Conservation (phyloP, 2,329 filamentous ascomycete genomes). For the Alternaria sp. region DNA sequence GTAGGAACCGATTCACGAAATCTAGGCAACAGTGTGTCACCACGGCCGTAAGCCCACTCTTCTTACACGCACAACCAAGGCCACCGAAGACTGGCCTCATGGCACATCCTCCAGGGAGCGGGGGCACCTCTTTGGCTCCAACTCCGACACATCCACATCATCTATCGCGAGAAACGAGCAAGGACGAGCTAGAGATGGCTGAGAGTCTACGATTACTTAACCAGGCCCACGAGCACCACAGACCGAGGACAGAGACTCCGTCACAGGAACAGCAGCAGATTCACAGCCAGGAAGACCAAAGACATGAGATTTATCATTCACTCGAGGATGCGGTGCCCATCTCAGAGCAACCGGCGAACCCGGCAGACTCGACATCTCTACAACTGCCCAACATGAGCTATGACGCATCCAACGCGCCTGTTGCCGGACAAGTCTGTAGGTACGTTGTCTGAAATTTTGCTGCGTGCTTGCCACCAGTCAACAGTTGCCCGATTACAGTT, state of each 20-base stretch:
- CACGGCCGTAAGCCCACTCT: conserved; percentile 10
- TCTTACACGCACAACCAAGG: conserved; percentile 6
- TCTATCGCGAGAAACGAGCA: conserved; percentile 53
- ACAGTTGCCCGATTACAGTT: conserved; percentile 4
- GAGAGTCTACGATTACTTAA: conserved; percentile 53
- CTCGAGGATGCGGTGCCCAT: conserved; percentile 48
- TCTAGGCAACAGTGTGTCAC: conserved; percentile 29
- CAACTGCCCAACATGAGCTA: conserved; percentile 21
- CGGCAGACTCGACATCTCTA: conserved; percentile 28
- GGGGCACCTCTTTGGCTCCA: conserved; percentile 47
- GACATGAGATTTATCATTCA: conserved; percentile 48
- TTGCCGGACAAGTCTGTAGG: conserved; percentile 75
- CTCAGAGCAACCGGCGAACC: conserved; percentile 28
- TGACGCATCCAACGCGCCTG: conserved; percentile 40
- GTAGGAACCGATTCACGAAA: conserved; percentile 3
- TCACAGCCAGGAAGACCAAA: conserved; percentile 26
- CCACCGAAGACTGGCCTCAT: conserved; percentile 28
- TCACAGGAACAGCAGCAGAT: conserved; percentile 26
- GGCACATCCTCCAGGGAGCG: conserved; percentile 36
- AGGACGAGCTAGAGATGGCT: conserved; percentile 58
- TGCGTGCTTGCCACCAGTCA: neutral
- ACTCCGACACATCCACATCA: conserved; percentile 47
- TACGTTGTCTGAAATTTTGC: conserved; percentile 47
- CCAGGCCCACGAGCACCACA: conserved; percentile 49
- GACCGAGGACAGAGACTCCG: conserved; percentile 23